Base-by-base conservation (phyloP, 2,329 filamentous ascomycete species). In the Piedraia hortae region DNA sequence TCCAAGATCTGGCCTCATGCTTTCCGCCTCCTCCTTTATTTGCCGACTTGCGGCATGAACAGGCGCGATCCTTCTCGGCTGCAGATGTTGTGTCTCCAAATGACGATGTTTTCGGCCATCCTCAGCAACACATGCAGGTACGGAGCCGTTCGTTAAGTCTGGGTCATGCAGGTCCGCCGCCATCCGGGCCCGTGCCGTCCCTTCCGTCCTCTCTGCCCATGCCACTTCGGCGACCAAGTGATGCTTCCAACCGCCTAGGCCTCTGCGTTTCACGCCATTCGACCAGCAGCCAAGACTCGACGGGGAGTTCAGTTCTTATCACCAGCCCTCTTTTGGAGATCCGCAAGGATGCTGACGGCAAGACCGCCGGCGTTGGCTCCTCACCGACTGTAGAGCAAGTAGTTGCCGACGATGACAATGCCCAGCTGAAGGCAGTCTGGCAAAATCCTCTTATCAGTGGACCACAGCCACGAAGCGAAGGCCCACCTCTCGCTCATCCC, bases 121-220 rank as follows among this genome's bases (percentile, higher is more conserved):
- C 9, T 22, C 21, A n/a, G 27, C 24, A 8, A 24, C 27, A 3
- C 19, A 34, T 32, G 10, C 21, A 21, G 8, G 30, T 34, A 29
- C 36, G 41, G 18, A 24, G 28, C 6, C 33, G 43, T 15, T 43
- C 44, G 2, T 27, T 37, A 10, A 46, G 44, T 24, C 26, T 45
- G 5, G 39, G 43, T 21, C 37, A 34, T 20, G 26, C 35, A 5
- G 46, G 45, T n/a, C 35, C 37, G 18, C 46, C 43, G 5, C 50
- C 50, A 6, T 42, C 43, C 13, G 38, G 40, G 8, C 46, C 46
- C 6, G 35, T 53, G 1, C 50, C 50, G 9, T 46, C 49, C 9
- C 29, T 53, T 5, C 50, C 50, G 10, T 32, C 44, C 6, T 39
- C 36, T 4, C 26, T 31, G 7, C 29, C 31, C 6, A 26, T 26